Conservation (phyloP, 495 filamentous ascomycete genomes). For the Lindgomyces ingoldianus region DNA sequence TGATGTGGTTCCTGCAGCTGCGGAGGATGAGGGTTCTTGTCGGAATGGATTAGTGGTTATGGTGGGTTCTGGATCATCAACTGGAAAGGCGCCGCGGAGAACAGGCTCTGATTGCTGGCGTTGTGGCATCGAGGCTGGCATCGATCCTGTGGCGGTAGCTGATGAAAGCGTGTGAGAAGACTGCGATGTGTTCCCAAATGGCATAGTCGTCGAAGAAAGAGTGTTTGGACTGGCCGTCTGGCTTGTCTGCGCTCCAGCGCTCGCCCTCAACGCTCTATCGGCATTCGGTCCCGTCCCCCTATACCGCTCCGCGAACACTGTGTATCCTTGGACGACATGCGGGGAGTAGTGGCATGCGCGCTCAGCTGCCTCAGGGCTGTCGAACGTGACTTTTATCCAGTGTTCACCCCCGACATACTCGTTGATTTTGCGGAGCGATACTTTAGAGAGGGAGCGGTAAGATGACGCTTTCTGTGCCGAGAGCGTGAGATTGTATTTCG, state of each 20-base stretch:
- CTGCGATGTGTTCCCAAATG: constrained; percentile 12
- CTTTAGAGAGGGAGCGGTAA: constrained; percentile 59
- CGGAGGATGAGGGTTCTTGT: neutral
- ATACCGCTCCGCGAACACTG: constrained; percentile 78
- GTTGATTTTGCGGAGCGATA: constrained; percentile 74
- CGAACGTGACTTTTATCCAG: constrained; percentile 94
- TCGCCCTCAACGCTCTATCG: constrained; percentile 59
- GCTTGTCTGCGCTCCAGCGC: constrained; percentile 37
- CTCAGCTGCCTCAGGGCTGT: constrained; percentile 76
- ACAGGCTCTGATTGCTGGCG: constrained; percentile 48
- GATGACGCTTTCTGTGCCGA: constrained; percentile 45
- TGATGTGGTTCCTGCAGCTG: neutral
- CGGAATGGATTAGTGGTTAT: neutral
- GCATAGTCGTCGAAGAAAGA: constrained; percentile 24
- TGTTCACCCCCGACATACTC: constrained; percentile 73
- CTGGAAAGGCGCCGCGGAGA: constrained; percentile 42
- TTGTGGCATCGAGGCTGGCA: constrained; percentile 21
- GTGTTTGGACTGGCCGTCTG: constrained; percentile 28
- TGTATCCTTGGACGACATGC: constrained; percentile 71
- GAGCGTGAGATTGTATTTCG: constrained; percentile 64
- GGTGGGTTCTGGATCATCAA: neutral
- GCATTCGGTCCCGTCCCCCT: constrained; percentile 66
- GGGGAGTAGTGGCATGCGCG: constrained; percentile 73
- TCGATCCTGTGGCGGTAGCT: constrained; percentile 33
- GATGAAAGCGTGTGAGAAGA: constrained; percentile 26